Evolutionary conservation across 768 basidiomycete species (phyloP), one percentile per base, ranked within the genome.

Genomic region (Leucocoprinus leucothites): DNA sequence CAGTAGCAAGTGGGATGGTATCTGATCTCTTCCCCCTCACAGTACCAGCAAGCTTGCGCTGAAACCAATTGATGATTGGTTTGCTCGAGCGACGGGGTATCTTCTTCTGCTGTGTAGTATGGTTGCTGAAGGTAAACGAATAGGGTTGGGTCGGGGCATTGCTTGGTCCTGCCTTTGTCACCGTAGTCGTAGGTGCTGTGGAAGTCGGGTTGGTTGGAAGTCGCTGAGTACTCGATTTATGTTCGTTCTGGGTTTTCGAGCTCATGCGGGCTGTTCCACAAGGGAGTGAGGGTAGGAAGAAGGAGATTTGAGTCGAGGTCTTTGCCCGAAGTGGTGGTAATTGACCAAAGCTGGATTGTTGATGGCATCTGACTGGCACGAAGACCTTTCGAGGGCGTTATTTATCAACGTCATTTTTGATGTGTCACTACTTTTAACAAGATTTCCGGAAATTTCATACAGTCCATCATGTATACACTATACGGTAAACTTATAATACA

Each of bases 1-100:
- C 59, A 47, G n/a, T n/a, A n/a, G 58, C 62, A 40, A 71, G 63
- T 40, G 68, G 67, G 48, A 69, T 65, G 59, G 68, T 71, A 54
- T 74, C 75, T 28, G 69, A 63, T 53, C 85, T 77, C 67, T 86
- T 84, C 19, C 74, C 63, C 57, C 80, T 82, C 35, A 76, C 82
- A 19, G 85, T 79, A 22, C 89, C 89, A 34, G 84, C 86, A 13
- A 94, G 76, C 69, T 94, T 94, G 60, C 89, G 84, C 64, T 93
- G 91, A 57, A 94, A 85, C 91, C 91, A 94, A 62, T 90, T 88
- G 63, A 94, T 85, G 62, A 94, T 87, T 8, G 91, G 91, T 66
- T 91, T 89, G 68, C 90, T 87, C 16, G 87, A 82, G 36, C 86
- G 82, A 46, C 82, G 80, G 52, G 85, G 71, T 6, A 81, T 65